Percentiles rank a stretch among this genome's conserved stretches.
These are phyloP conservation scores for Nicotiana knightiana DNA, from an alignment of 257 asterid genomes.

Conservation along the genomic window DNA sequence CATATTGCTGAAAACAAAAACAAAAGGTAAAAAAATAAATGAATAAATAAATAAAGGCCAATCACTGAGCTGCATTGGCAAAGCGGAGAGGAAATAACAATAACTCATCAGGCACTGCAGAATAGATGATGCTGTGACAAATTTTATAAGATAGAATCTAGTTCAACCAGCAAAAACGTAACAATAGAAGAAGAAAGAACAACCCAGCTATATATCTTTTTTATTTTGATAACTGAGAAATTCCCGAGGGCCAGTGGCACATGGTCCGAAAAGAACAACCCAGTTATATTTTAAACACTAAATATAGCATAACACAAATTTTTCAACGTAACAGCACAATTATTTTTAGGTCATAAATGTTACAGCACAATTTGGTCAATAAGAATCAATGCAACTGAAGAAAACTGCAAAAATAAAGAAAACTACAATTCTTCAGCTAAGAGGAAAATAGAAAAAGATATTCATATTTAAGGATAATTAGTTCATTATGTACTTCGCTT, in stretches of 20 bases:
- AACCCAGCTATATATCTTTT: background rate
- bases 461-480: background rate
- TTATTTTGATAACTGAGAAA: background rate
- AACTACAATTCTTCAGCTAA: background rate
- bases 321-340: no score
- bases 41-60: background rate
- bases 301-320: background rate
- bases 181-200: background rate
- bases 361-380: background rate
- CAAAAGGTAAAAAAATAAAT: slow-evolving; percentile 8
- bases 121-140: background rate
- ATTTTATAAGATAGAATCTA: background rate
- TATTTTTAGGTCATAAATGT: no score
- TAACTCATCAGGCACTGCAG: background rate
- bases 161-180: background rate
- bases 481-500: background rate
- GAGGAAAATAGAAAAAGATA: background rate
- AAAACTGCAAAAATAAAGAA: background rate
- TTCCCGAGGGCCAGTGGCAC: background rate
- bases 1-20: slow-evolving; percentile 71
- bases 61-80: slow-evolving; percentile 5
- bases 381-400: background rate
- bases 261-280: background rate
- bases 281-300: background rate
- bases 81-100: background rate